Percentiles rank a stretch among this genome's conserved stretches.
Evolutionary conservation across 148 eudicot species (phyloP).

Genomic region (Fagopyrum tataricum): DNA sequence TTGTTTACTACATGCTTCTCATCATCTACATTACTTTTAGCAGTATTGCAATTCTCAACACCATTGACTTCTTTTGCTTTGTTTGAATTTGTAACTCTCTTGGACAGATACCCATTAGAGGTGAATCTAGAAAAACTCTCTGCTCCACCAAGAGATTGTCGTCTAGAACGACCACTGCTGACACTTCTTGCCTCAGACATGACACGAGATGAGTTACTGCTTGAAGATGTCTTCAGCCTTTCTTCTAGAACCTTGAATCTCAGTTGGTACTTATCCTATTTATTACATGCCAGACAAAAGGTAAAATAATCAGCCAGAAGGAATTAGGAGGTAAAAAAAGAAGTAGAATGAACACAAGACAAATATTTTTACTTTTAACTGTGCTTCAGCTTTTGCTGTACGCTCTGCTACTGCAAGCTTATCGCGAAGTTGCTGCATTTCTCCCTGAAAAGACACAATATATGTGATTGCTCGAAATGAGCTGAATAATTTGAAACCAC

Average conservation of each 20-base stretch:
- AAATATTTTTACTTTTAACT: not conserved
- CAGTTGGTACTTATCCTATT: conserved; percentile 40
- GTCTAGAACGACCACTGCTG: conserved; percentile 50
- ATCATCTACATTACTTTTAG: conserved; percentile 13
- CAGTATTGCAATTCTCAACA: conserved; percentile 17
- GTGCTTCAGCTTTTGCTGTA: not conserved
- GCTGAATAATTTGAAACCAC: not conserved
- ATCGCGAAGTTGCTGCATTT: not conserved
- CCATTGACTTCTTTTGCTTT: conserved; percentile 29
- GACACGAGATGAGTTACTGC: conserved; percentile 27
- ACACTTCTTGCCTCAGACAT: conserved; percentile 40
- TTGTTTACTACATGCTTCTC: conserved; percentile 21
- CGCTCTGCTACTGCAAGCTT: not conserved
- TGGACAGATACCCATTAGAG: conserved; percentile 48
- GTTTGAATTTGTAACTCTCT: conserved; percentile 23
- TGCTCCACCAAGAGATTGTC: conserved; percentile 72
- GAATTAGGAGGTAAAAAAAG: conserved; percentile 10
- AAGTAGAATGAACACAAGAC: not conserved
- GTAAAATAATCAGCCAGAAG: conserved; percentile 12
- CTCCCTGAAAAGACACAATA: not conserved
- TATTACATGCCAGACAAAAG: not conserved
- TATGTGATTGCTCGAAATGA: too few relatives aligned
- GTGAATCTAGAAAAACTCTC: conserved; percentile 49
- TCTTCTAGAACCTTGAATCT: conserved; percentile 70
- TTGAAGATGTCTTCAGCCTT: conserved; percentile 46